Conservation (phyloP, 805 yeast genomes). For the Nakazawaea ernobii region DNA sequence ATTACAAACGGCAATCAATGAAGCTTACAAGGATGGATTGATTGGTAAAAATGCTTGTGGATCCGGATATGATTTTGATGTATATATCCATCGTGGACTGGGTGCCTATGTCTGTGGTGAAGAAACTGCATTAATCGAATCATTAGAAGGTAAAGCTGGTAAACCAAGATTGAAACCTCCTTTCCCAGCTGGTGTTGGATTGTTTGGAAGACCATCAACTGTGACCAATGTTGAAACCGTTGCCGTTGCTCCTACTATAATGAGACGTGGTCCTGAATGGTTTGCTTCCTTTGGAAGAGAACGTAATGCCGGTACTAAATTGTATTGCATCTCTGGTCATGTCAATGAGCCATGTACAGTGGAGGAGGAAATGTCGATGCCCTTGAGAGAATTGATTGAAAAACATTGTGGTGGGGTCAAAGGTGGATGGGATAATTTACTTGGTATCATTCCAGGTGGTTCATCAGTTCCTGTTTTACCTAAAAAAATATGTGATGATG, state of each 20-base stretch:
- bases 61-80: conserved; percentile 78
- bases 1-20: conserved; percentile 78
- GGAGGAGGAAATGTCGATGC: conserved; percentile 91
- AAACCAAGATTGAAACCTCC: conserved; percentile 93
- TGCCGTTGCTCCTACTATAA: conserved; percentile 83
- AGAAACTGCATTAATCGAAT: conserved; percentile 85
- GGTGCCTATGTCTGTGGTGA: conserved; percentile 93
- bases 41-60: conserved; percentile 86
- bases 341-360: conserved; percentile 91
- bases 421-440: conserved; percentile 90
- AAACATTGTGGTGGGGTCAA: conserved; percentile 87
- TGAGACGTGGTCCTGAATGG: conserved; percentile 88
- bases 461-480: conserved; percentile 82
- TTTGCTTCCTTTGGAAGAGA: conserved; percentile 80
- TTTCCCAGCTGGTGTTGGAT: conserved; percentile 91
- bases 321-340: conserved; percentile 84
- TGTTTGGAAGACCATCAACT: conserved; percentile 86
- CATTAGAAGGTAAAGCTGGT: conserved; percentile 89
- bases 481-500: conserved; percentile 57
- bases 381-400: conserved; percentile 75
- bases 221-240: conserved; percentile 91
- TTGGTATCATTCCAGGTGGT: conserved; percentile 88
- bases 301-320: conserved; percentile 77
- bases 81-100: conserved; percentile 85
- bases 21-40: conserved; percentile 76